Percentiles rank a stretch among this genome's conserved stretches.
Conservation (phyloP, 306 rosid genomes). For the Fagus crenata region DNA sequence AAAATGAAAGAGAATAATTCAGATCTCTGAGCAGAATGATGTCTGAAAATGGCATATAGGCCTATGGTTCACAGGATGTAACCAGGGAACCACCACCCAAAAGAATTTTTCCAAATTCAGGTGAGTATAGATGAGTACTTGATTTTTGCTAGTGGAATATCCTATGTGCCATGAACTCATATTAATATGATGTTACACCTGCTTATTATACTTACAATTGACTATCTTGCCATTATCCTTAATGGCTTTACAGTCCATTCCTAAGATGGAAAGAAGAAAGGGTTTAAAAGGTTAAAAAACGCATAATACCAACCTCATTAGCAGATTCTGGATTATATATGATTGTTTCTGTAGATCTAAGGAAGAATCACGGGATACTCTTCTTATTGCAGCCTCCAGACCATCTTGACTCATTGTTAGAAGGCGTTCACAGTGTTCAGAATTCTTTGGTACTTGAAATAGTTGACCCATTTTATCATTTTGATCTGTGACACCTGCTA, state of each 20-base stretch:
- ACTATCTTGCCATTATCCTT: constrained; percentile 21
- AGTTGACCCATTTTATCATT: constrained; percentile 15
- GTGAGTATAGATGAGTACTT: not conserved
- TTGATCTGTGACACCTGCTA: constrained; percentile 27
- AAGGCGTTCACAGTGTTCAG: constrained; percentile 47
- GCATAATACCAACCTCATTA: constrained; percentile 63
- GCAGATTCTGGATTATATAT: constrained; percentile 69
- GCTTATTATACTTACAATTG: constrained; percentile 18
- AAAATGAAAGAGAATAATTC: not conserved
- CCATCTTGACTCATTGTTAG: constrained; percentile 73
- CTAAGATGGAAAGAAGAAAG: not conserved
- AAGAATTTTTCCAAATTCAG: not conserved
- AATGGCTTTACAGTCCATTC: constrained; percentile 21
- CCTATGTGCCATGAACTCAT: not conserved
- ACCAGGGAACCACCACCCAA: not conserved
- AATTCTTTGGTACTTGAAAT: constrained; percentile 35
- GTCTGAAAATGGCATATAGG: not conserved
- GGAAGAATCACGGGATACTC: constrained; percentile 71
- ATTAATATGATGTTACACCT: not conserved
- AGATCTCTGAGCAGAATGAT: not conserved
- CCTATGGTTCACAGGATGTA: not conserved
- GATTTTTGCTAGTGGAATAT: constrained; percentile 15
- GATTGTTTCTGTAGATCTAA: constrained; percentile 68
- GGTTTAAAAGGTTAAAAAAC: constrained; percentile 12
- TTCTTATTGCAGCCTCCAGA: constrained; percentile 69